These are phyloP conservation scores for Cornus kousa DNA, from an alignment of 148 eudicot species.

Conservation along the genomic window DNA sequence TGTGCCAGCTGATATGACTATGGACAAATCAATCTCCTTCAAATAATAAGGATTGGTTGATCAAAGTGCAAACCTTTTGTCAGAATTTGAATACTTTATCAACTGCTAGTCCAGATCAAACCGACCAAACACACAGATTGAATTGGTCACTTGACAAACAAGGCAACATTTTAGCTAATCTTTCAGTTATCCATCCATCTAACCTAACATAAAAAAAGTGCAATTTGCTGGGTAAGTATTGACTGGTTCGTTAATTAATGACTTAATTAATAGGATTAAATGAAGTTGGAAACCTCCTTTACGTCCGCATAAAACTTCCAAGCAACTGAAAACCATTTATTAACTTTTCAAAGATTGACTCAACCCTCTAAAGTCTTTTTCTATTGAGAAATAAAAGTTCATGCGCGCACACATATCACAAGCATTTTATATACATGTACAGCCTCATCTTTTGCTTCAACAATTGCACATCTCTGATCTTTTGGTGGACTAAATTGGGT, in stretches of 20 bases:
- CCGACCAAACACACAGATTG: neutral
- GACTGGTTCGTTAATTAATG: neutral
- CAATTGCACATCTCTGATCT: neutral
- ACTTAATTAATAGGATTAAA: neutral
- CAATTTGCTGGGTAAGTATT: neutral
- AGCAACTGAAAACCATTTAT: neutral
- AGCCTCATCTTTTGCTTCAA: neutral
- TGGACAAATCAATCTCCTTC: too few relatives aligned
- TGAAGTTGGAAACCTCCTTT: neutral
- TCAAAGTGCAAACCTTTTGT: too few relatives aligned
- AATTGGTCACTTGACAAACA: neutral
- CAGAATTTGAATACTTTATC: too few relatives aligned
- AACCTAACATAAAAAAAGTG: neutral
- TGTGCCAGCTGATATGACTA: too few relatives aligned
- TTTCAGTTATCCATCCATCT: neutral
- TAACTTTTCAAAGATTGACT: conserved; percentile 6
- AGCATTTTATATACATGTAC: neutral
- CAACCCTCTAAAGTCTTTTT: conserved; percentile 2
- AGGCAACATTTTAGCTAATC: neutral
- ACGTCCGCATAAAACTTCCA: neutral
- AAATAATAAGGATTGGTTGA: too few relatives aligned
- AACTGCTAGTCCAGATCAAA: neutral
- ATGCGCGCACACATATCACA: too few relatives aligned
- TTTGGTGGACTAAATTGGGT: neutral
- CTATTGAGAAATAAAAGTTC: neutral